Percentiles rank a stretch among this genome's conserved stretches.
Evolutionary conservation across 371 early-diverging fungal species (phyloP).

Genomic region (Rhizopus microsporus): DNA sequence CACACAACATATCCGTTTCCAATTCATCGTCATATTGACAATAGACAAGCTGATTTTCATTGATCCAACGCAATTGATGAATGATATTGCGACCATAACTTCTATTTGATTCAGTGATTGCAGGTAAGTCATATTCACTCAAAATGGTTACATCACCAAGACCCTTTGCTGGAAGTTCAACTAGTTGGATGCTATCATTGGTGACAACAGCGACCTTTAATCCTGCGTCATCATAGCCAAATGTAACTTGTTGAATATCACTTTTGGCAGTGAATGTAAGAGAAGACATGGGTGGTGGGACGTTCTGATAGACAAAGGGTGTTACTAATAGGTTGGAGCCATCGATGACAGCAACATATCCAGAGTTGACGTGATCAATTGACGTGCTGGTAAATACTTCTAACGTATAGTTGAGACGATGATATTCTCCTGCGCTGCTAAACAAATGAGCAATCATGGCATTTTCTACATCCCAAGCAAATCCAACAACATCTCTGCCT

Average conservation of each 20-base stretch:
- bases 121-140: constrained; percentile 17
- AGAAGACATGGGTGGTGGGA: constrained; percentile 93
- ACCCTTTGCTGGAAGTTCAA: constrained; percentile 39
- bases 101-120: constrained; percentile 2
- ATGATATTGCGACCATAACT: constrained; percentile 19
- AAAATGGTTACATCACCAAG: constrained; percentile 23
- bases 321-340: constrained; percentile 76
- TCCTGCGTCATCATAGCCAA: constrained; percentile 61
- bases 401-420: constrained; percentile 53
- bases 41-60: constrained; percentile 26
- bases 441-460: constrained; percentile 65
- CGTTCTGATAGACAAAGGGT: constrained; percentile 83
- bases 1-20: constrained; percentile 27
- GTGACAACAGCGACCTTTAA: constrained; percentile 73
- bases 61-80: constrained; percentile 42
- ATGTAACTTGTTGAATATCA: constrained; percentile 64
- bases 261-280: constrained; percentile 42
- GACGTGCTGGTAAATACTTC: constrained; percentile 61
- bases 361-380: constrained; percentile 54
- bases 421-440: constrained; percentile 57
- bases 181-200: constrained; percentile 51
- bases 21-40: constrained; percentile 35
- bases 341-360: constrained; percentile 79
- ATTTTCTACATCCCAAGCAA: constrained; percentile 76
- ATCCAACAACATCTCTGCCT: constrained; percentile 40